phyloP scores from a whole-genome alignment of 371 early-diverging fungal species.

The Mortierella sp. region DNA sequence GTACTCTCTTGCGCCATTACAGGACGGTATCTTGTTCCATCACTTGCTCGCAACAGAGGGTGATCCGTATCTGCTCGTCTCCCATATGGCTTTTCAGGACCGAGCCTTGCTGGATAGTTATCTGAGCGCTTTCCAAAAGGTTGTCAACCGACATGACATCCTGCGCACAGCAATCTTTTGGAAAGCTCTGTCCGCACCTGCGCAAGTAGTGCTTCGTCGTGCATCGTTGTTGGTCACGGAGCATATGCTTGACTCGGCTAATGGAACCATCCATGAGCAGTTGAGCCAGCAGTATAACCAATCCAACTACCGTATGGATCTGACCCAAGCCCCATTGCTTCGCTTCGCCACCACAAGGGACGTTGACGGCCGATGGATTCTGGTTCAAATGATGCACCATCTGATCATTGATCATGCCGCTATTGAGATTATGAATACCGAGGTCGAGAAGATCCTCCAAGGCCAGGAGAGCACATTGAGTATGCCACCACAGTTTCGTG shows the following conservation, averaged over 20 bases:
- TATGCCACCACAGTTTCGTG: neutral
- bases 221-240: neutral
- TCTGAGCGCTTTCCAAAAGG: conserved; percentile 10
- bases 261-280: conserved; percentile 5
- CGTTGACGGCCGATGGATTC: conserved; percentile 9
- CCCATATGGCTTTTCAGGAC: neutral
- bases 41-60: neutral
- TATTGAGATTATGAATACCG: neutral
- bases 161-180: conserved; percentile 8
- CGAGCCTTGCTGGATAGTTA: conserved; percentile 3
- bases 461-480: neutral
- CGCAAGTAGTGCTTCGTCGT: conserved; percentile 8
- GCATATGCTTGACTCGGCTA: neutral
- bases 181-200: conserved; percentile 10
- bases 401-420: conserved; percentile 5
- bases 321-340: conserved; percentile 5
- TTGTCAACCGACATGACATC: conserved; percentile 1
- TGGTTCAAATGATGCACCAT: conserved; percentile 9
- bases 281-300: neutral
- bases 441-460: neutral
- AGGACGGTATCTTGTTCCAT: conserved; percentile 17
- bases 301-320: neutral
- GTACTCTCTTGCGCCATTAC: conserved; percentile 7
- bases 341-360: conserved; percentile 2
- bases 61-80: conserved; percentile 1